Evolutionary conservation across 2,329 filamentous ascomycete genomes (phyloP), one percentile per base, ranked within the genome.

Genomic region (Didymella segeticola): DNA sequence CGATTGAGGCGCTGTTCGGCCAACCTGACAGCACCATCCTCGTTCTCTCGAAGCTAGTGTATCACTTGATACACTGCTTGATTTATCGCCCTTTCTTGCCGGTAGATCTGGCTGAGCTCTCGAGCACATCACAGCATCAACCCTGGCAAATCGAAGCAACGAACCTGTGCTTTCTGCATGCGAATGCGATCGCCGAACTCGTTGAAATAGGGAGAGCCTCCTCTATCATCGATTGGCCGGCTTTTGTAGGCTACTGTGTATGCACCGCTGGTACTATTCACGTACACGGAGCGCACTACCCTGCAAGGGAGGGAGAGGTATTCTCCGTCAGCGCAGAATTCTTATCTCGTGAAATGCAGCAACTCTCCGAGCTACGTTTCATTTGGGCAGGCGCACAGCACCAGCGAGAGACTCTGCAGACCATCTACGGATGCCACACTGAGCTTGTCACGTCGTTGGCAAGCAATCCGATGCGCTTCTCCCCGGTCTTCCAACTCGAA

Each of bases 101-200:
- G 0, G 89, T 96, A 57, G 89, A 96, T 71, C 80, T 96, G 3
- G 85, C 88, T 20, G 91, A 96, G 71, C 83, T 96, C 6, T 85
- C 89, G 11, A 89, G 89, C 12, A 88, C 85, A 0, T 89, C 89
- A 1, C 91, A 96, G 66, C 90, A 96, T 62, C 91, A 96, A 70
- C 93, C 90, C 23, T 96, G 91, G 91, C 91, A 96, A 70, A 93
- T 96, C 41, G 90, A 96, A 70, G 90, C 91, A 0, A 96, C 91
- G 0, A 93, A 95, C 66, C 82, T 93, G 69, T 96, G 91, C 73
- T 95, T 88, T 70, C 78, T 93, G 15, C 91, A 96, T 62, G 91
- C 91, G 5, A 96, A 96, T 67, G 90, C 91, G 5, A 93, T 96
- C 45, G 87, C 90, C 1, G 91, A 96, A 67, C 78, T 96, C 2